Evolutionary conservation across 2,329 filamentous ascomycete genomes (phyloP), one percentile per base, ranked within the genome.

Genomic region (Diaporthe ilicicola): DNA sequence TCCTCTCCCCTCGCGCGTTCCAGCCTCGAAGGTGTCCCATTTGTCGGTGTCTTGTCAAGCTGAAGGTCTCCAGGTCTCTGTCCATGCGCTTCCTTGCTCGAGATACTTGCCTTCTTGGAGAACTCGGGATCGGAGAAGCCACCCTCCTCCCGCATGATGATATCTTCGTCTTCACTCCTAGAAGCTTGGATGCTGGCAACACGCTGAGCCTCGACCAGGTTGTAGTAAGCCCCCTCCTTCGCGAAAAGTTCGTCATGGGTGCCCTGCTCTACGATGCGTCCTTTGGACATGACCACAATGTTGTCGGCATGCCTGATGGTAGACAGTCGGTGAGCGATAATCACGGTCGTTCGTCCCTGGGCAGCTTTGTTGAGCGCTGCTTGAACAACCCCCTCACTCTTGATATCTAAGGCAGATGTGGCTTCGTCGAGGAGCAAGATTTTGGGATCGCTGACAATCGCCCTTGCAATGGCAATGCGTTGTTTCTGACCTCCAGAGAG

Each of bases 401-500:
- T 88, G 0, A 89, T 91, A 64, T 89, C 88, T 1, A 90, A 78
- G 4, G 86, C 86, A 13, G 84, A 86, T 0, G 89, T 91, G 6
- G 88, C 88, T 78, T 90, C 89, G 74, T 91, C 89, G 51, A 73
- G 71, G 2, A 73, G 56, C 15, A 71, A n/a, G 10, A 73, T 37
- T 13, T 27, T 56, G 10, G 71, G 50, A 22, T 68, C 27, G 2
- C 62, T 56, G 9, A 71, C 46, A 6, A 73, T 42, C 7, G 62
- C 66, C 22, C 71, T 54, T 8, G 71, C 71, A 4, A 73, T 70
- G 7, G 69, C 92, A 32, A 97, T 87, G 7, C 94, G 88, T 78
- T 97, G 94, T 19, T 93, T 88, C 78, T 97, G 94, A 0, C 94
- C 94, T 2, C 78, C 79, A 0, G 89, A 82, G 17, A 92, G 80